Base-by-base conservation (phyloP, 441 rosid genomes). In the Bocquillonia castaneifolia region DNA sequence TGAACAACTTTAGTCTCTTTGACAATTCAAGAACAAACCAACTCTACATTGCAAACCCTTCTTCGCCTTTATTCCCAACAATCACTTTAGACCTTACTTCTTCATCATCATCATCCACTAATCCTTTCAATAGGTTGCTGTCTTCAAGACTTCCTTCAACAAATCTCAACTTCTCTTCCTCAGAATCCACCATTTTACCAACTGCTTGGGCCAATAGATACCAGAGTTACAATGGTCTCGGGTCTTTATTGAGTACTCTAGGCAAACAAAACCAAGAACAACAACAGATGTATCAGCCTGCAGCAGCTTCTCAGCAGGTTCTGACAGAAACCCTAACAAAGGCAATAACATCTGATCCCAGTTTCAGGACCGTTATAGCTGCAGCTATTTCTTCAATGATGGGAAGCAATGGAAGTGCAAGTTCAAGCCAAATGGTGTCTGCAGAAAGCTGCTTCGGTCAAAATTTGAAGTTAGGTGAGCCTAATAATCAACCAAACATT, bases 41-140 rank as follows among this genome's bases (percentile, higher is more conserved):
- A 29, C 68, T 83, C 69, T 84, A 85, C 75, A 57, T 84, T 18
- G 75, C 85, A 34, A 81, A 75, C 47, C 45, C 78, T 5, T 73
- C 85, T 66, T 72, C 86, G 2, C 72, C 85, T 12, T 69, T 79
- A 68, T 79, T 75, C 73, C 97, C 95, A 55, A 91, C 95, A 26
- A 79, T 91, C 58, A 87, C 97, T 55, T 79, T 91, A 64, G 97
- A 91, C 85, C 95, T 91, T 14, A 84, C 91, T 1, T 48, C 74
- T 57, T 77, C 82, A 65, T 63, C 83, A 70, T 64, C 86, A 31
- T 66, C 82, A 59, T 65, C 57, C 10, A 13, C 81, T 56, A 53
- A 75, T 59, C 74, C 82, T 34, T 76, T 86, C 72, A 80, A 80
- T 59, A 69, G 81, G 56, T 76, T 82, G 59, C 74, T 82, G 62